Conservation (phyloP, 2,329 filamentous ascomycete genomes). For the Microcyclosporella mali region DNA sequence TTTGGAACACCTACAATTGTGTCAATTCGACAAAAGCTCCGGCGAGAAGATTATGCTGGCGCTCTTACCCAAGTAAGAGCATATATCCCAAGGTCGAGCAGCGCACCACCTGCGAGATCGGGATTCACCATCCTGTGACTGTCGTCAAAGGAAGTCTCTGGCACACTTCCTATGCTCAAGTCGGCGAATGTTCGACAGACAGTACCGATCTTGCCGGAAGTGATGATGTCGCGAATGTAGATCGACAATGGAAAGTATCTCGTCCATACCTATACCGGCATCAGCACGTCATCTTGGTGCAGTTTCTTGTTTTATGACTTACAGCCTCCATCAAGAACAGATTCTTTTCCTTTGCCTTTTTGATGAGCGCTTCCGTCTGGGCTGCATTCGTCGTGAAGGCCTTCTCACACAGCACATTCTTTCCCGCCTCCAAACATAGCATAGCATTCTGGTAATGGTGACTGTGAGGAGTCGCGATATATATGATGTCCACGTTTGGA, state of each 20-base stretch:
- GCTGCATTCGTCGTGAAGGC: conserved; percentile 77
- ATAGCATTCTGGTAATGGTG: conserved; percentile 90
- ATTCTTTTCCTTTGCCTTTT: conserved; percentile 67
- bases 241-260: conserved; percentile 80
- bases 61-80: conserved; percentile 65
- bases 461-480: conserved; percentile 83
- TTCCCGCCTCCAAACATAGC: conserved; percentile 75
- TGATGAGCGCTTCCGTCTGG: conserved; percentile 66
- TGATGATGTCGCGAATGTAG: conserved; percentile 63
- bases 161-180: conserved; percentile 53
- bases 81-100: conserved; percentile 85
- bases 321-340: conserved; percentile 62
- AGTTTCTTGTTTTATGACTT: conserved; percentile 5
- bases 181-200: conserved; percentile 54
- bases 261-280: conserved; percentile 60
- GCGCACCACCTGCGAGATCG: conserved; percentile 72
- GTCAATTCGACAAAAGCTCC: too few species aligned
- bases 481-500: conserved; percentile 74
- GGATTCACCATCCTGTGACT: conserved; percentile 76
- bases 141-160: conserved; percentile 51
- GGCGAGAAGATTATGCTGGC: too few species aligned
- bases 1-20: conserved; percentile 58
- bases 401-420: conserved; percentile 88
- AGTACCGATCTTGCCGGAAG: conserved; percentile 48
- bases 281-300: conserved; percentile 1